Percentiles rank a stretch among this genome's conserved stretches.
These are phyloP conservation scores for Dendryphion nanum DNA, from an alignment of 2,329 filamentous ascomycete genomes.

Conservation along the genomic window DNA sequence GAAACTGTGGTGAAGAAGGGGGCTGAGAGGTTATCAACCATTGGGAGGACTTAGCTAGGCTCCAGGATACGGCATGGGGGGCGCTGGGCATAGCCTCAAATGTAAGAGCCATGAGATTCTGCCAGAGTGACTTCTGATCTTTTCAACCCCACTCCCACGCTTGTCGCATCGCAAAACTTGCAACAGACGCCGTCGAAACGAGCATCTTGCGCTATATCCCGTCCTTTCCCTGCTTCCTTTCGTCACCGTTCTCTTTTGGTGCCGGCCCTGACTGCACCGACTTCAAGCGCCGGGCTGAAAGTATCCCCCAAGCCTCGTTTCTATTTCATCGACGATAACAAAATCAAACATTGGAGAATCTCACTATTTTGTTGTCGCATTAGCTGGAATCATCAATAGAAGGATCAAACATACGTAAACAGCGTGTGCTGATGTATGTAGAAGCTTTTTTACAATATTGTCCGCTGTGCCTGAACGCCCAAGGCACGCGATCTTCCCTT, in stretches of 20 bases:
- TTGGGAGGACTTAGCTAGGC: no score
- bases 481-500: constrained; percentile 19
- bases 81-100: constrained; percentile 26
- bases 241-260: constrained; percentile 8
- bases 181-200: constrained; percentile 9
- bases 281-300: constrained; percentile 25
- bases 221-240: constrained; percentile 10
- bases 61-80: no score
- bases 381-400: constrained; percentile 9
- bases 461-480: no score
- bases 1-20: no score
- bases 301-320: constrained; percentile 12
- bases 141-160: constrained; percentile 18
- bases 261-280: constrained; percentile 3
- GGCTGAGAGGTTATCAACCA: no score
- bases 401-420: constrained; percentile 13
- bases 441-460: constrained; percentile 23
- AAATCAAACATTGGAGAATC: constrained; percentile 8
- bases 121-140: constrained; percentile 12
- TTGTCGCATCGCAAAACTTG: no score
- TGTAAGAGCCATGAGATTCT: constrained; percentile 6
- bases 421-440: constrained; percentile 35
- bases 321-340: constrained; percentile 7
- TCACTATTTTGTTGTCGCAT: constrained; percentile 20
- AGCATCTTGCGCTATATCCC: no score